phyloP scores from a whole-genome alignment of 306 rosid species.

The Pachyrhizus erosus region DNA sequence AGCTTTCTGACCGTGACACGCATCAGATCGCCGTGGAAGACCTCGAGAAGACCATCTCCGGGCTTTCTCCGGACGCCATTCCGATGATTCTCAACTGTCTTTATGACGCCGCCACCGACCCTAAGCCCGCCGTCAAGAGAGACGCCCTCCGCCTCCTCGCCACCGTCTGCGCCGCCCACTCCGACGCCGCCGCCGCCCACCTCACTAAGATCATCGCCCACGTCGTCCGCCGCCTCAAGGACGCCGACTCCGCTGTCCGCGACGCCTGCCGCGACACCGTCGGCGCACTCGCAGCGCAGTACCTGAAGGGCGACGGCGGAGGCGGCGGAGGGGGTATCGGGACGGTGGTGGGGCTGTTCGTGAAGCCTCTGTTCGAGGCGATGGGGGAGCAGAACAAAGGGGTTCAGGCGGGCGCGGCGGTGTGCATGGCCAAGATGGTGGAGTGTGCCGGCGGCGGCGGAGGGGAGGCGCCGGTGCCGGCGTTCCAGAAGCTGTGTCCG shows the following conservation, averaged over 20 bases:
- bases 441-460: conserved; percentile 53
- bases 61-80: conserved; percentile 71
- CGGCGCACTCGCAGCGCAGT: conserved; percentile 68
- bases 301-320: conserved; percentile 45
- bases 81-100: conserved; percentile 90
- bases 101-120: conserved; percentile 83
- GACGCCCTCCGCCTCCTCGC: conserved; percentile 82
- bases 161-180: conserved; percentile 65
- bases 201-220: conserved; percentile 74
- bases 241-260: conserved; percentile 71
- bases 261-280: conserved; percentile 89
- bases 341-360: conserved; percentile 78
- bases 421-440: conserved; percentile 88
- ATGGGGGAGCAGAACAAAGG: conserved; percentile 92
- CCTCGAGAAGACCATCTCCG: conserved; percentile 69
- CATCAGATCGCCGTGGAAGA: conserved; percentile 93
- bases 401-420: conserved; percentile 90
- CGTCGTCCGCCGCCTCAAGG: conserved; percentile 77
- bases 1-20: conserved; percentile 94
- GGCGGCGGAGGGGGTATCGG: conserved; percentile 51
- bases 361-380: conserved; percentile 90
- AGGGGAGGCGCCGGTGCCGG: conserved; percentile 49
- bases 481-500: conserved; percentile 91
- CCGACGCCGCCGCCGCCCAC: conserved; percentile 69
- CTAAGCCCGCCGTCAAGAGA: conserved; percentile 80